phyloP scores from a whole-genome alignment of 2,329 filamentous ascomycete species.

The Epichloe bromicola region DNA sequence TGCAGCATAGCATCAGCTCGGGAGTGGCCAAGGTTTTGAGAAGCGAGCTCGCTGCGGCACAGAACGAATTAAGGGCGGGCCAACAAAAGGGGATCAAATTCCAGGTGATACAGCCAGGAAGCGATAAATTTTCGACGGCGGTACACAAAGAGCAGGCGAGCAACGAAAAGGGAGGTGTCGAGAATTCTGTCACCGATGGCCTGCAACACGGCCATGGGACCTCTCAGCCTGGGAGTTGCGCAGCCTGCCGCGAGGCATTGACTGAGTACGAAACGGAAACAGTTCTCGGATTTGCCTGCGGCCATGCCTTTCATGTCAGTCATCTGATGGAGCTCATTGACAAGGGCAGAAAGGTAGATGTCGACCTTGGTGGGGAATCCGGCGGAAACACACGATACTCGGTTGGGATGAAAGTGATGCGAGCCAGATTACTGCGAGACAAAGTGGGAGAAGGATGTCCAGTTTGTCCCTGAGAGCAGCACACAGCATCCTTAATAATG shows the following conservation, averaged over 20 bases:
- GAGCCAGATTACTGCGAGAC: constrained; percentile 65
- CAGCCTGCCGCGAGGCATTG: constrained; percentile 43
- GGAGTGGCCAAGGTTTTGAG: constrained; percentile 78
- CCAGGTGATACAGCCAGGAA: constrained; percentile 45
- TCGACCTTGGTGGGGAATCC: constrained; percentile 30
- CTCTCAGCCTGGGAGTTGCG: constrained; percentile 43
- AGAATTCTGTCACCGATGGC: neutral
- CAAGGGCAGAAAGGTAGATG: constrained; percentile 32
- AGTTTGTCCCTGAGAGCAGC: constrained; percentile 28
- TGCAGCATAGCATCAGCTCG: constrained; percentile 83
- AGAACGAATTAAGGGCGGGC: constrained; percentile 66
- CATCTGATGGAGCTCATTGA: constrained; percentile 50
- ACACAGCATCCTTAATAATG: neutral
- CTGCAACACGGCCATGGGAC: constrained; percentile 16
- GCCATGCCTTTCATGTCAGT: constrained; percentile 66
- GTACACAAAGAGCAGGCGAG: constrained; percentile 10
- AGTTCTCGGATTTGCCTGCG: constrained; percentile 68
- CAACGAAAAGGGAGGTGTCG: constrained; percentile 9
- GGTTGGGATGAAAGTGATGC: constrained; percentile 77
- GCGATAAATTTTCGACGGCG: constrained; percentile 24
- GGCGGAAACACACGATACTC: constrained; percentile 41
- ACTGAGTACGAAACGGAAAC: constrained; percentile 54
- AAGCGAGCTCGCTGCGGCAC: constrained; percentile 75
- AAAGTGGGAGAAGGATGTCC: constrained; percentile 54
- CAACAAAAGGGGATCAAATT: constrained; percentile 84